These are phyloP conservation scores for Acacia melanoxylon DNA, from an alignment of 306 rosid species.

Conservation along the genomic window DNA sequence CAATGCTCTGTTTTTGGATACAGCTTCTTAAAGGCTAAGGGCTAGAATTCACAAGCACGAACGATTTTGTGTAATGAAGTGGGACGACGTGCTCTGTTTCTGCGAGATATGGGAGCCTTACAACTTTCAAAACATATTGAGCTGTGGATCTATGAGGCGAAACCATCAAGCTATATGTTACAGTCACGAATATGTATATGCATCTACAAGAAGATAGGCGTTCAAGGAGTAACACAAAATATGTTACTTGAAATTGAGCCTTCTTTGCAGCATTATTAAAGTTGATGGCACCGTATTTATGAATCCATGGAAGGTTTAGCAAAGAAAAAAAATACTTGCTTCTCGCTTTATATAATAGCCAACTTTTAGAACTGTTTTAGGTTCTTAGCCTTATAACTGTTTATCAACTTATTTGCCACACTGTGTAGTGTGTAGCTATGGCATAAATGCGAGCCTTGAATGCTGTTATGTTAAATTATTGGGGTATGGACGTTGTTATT, in stretches of 20 bases:
- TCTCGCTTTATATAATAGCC: slow-evolving; percentile 13
- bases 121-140: background rate
- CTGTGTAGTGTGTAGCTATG: slow-evolving; percentile 26
- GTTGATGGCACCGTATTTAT: slow-evolving; percentile 33
- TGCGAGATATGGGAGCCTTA: background rate
- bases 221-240: slow-evolving; percentile 21
- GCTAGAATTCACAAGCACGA: slow-evolving; percentile 24
- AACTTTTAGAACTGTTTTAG: slow-evolving; percentile 24
- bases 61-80: background rate
- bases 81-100: background rate
- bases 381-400: slow-evolving; percentile 3
- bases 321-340: slow-evolving; percentile 1
- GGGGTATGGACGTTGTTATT: background rate
- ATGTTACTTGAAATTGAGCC: slow-evolving; percentile 13
- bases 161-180: background rate
- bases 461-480: background rate
- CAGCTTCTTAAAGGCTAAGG: background rate
- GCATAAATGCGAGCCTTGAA: slow-evolving; percentile 16
- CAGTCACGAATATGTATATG: background rate
- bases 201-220: slow-evolving; percentile 16
- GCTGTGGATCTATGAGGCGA: background rate
- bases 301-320: slow-evolving; percentile 29
- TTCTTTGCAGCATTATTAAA: slow-evolving; percentile 16
- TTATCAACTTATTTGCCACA: slow-evolving; percentile 13
- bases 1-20: slow-evolving; percentile 2